A percentile compares a stretch with the other conserved stretches of the same genome.
Conservation (phyloP, 2,329 filamentous ascomycete species). For the Tolypocladium sp. region DNA sequence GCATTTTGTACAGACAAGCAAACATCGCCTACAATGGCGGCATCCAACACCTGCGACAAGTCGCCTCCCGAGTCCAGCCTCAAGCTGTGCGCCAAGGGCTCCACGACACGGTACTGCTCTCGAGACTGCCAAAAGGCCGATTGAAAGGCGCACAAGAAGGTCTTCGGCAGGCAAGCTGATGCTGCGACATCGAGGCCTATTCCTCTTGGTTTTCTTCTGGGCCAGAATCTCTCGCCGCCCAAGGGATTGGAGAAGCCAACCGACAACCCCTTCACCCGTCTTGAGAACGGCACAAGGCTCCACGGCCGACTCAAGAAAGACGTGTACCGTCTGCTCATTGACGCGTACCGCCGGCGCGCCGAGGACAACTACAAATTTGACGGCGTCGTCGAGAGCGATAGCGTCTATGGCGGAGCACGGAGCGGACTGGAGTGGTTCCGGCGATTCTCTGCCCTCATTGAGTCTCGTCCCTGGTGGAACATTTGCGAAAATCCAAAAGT, state of each 20-base stretch:
- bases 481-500: no score
- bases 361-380: conserved; percentile 23
- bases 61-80: conserved; percentile 15
- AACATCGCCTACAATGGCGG: no score
- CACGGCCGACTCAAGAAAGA: conserved; percentile 32
- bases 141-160: conserved; percentile 39
- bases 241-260: conserved; percentile 20
- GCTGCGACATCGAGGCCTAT: neutral
- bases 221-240: conserved; percentile 7
- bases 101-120: conserved; percentile 37
- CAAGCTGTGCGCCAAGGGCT: conserved; percentile 38
- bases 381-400: conserved; percentile 14
- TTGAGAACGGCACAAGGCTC: conserved; percentile 30
- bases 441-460: conserved; percentile 22
- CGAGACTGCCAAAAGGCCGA: conserved; percentile 40
- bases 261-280: conserved; percentile 27
- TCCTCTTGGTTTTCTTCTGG: no score
- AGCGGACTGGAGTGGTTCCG: conserved; percentile 21
- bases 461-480: conserved; percentile 30
- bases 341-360: conserved; percentile 35
- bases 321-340: conserved; percentile 35
- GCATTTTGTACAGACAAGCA: no score
- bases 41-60: conserved; percentile 19
- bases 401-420: conserved; percentile 16
- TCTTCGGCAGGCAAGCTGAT: conserved; percentile 22